Base-by-base conservation (phyloP, 148 eudicot genomes). In the Pouteria glomerata region DNA sequence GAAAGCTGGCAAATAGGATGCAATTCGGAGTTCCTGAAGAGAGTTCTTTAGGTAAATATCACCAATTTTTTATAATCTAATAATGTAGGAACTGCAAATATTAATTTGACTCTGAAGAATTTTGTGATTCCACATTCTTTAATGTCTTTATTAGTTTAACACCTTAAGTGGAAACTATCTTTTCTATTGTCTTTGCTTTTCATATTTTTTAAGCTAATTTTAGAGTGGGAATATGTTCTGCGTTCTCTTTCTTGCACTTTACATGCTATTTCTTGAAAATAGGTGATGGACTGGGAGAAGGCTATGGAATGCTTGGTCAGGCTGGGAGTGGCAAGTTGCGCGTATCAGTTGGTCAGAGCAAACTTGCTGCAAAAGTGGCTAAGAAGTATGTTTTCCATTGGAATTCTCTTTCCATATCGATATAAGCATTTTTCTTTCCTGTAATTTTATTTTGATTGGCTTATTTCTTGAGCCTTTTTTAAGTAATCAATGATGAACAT, bases 271-370 rank as follows among this genome's bases (percentile, higher is more conserved):
- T 65, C 44, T 68, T 69, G 19, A 35, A 34, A 39, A 72, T 65
- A 95, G 99, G 99, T 68, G 99, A 95, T 83, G 99, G 99, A 41
- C 79, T 95, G 63, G 99, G 99, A 55, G 99, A 91, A 82, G 99
- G 99, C 62, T 95, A 95, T 80, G 98, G 98, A 31, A 95, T 95
- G 98, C 97, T 95, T 63, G 98, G 98, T 69, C 98, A 95, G 77
- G 96, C 98, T 68, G 97, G 98, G 70, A 95, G 85, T 75, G 98
- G 98, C 61, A 91, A 88, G 81, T 70, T 95, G 66, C 93, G 97
- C 56, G 91, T 95, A 71, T 82, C 98, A 68, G 88, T 83, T 80
- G 92, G 87, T 74, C 97, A 88, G 65, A 95, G 85, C 88, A 89
- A 85, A 75, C 96, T 94, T 77, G 89, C 93, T 42, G 93, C 90